Base-by-base conservation (phyloP, 371 early-diverging fungal species). In the Sporodiniella umbellata region DNA sequence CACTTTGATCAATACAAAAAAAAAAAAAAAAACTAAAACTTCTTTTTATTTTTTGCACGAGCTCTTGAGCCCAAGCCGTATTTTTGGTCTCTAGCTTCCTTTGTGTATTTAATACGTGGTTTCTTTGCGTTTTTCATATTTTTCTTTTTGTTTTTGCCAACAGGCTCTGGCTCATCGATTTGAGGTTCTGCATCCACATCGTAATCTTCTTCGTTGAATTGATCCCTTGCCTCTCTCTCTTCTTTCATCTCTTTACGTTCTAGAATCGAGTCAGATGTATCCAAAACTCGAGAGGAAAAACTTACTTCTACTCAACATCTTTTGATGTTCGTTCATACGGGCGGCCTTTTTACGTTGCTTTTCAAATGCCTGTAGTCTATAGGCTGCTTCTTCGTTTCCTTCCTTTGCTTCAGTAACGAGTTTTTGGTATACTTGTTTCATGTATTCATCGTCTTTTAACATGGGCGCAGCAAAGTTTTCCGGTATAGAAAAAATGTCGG, bases 401-500 rank as follows among this genome's bases (percentile, higher is more conserved):
- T 56, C 57, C 10, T 61, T 52, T 0, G 62, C 62, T 42, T 61
- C 57, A 6, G 47, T 49, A 12, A 61, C 37, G 6, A 61, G 24
- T 53, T 49, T 35, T 42, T 56, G 52, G 21, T 53, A 56, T 48
- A 90, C 79, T 60, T 74, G 84, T 40, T 80, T 80, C 96, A 97
- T 96, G 57, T 95, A 95, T 52, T 87, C 87, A 61, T 97, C 98
- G 1, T 90, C 79, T 76, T 97, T 97, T 58, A 97, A 77, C 98
- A 97, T 97, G 72, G 96, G 96, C 23, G 97, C 97, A 81, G 91
- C 95, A 61, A 92, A 96, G 48, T 96, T 96, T 46, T 85, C 88
- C 1, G 98, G 98, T 37, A 95, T 76, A 26, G 76, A 63, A 53
- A 95, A 92, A 7, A 92, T 85, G 4, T 78, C 75, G 17, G 59